A percentile compares a stretch with the other conserved stretches of the same genome.
Evolutionary conservation across 345 rosid genomes (phyloP).

Genomic region (Citrus hindsii): DNA sequence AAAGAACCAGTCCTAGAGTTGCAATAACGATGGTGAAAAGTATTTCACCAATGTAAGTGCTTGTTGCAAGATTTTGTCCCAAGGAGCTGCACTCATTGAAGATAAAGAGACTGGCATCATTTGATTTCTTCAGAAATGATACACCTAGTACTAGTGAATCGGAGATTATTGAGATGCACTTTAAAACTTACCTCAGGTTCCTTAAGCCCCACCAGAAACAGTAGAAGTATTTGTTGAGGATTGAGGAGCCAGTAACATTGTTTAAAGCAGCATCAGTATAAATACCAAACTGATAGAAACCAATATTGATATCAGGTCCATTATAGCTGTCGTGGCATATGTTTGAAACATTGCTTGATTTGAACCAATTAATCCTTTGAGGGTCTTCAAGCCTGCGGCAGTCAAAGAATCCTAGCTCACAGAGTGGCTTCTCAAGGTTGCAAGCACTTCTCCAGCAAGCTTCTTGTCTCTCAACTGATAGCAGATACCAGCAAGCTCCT

Average conservation of each 20-base stretch:
- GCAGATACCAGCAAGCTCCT: conserved; percentile 39
- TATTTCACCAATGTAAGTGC: conserved; percentile 33
- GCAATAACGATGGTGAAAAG: conserved; percentile 31
- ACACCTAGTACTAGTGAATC: neutral
- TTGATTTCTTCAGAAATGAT: neutral
- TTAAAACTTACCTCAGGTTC: conserved; percentile 26
- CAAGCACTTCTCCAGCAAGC: conserved; percentile 33
- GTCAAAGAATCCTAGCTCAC: conserved; percentile 20
- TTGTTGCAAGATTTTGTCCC: conserved; percentile 24
- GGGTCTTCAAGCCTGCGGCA: conserved; percentile 13
- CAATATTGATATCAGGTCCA: conserved; percentile 1
- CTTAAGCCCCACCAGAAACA: conserved; percentile 41
- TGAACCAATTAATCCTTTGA: conserved; percentile 18
- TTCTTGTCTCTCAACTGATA: conserved; percentile 29
- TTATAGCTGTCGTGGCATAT: neutral
- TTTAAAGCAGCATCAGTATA: conserved; percentile 12
- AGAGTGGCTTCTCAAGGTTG: conserved; percentile 20
- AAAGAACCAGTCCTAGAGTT: conserved; percentile 29
- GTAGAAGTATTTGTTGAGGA: conserved; percentile 33
- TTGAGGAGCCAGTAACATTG: conserved; percentile 14
- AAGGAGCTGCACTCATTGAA: conserved; percentile 18
- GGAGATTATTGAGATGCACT: neutral
- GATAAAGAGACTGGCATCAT: neutral
- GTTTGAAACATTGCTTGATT: conserved; percentile 19
- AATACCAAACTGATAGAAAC: conserved; percentile 21